Base-by-base conservation (phyloP, 805 yeast genomes). In the Saccharomycopsis amapae region DNA sequence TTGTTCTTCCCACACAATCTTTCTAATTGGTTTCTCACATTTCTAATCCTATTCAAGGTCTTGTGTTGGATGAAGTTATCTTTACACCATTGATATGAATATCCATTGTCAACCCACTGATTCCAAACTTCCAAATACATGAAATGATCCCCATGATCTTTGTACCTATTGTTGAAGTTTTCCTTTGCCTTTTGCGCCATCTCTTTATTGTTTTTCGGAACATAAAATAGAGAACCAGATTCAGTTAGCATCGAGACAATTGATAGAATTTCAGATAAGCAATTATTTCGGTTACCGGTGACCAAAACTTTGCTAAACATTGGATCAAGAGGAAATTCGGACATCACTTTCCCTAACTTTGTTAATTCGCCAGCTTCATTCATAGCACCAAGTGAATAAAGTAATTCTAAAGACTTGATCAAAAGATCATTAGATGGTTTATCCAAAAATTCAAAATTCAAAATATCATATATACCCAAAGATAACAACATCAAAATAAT, bases 281-380 rank as follows among this genome's bases (percentile, higher is more conserved):
- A 88, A 1, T 74, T 68, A 6, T 22, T 20, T 17, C 32, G 20
- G 17, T 23, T 18, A n/a, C 38, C 39, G 1, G 78, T 66, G 10
- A 90, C 61, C 26, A 93, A 59, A 5, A 81, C 78, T 59, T 85
- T 86, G 5, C 96, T 81, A 56, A 88, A 71, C 71, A 85, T 85
- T 3, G 97, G 97, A 54, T 87, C 95, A 52, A 89, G 74, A 0
- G 98, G 98, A 55, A 89, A 85, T 48, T 81, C 87, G 1, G 96
- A 82, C 96, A 93, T 89, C 51, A 77, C 75, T 36, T 82, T 64
- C 0, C 98, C 99, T 1, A 79, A 58, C 39, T 75, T 68, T 0
- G 97, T 90, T 33, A 93, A 65, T 42, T 75, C 71, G 0, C 97
- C 98, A 46, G 73, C 73, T 7, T 81, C 78, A 54, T 85, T 87